Conservation (phyloP, 495 filamentous ascomycete genomes). For the Chaetomidium leptoderma region DNA sequence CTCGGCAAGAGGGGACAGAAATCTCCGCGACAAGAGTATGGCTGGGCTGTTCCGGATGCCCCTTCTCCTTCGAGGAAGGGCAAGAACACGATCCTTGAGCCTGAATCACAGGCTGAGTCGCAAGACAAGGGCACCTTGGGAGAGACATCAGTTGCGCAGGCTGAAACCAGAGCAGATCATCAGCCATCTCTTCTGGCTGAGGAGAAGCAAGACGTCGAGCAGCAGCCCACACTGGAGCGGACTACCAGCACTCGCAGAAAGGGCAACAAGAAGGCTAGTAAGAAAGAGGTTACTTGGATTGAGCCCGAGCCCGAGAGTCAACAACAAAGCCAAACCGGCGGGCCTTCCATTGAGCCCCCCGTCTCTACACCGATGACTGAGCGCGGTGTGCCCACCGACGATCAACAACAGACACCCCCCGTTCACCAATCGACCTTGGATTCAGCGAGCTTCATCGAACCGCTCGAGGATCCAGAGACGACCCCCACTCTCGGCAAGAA, state of each 20-base stretch:
- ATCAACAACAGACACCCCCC: background rate
- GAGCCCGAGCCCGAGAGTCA: slow-evolving; percentile 11
- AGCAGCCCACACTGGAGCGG: slow-evolving; percentile 11
- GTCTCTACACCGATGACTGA: background rate
- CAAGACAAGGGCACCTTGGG: background rate
- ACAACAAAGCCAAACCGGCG: background rate
- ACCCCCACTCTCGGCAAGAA: slow-evolving; percentile 24
- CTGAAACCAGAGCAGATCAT: background rate
- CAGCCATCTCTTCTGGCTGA: background rate
- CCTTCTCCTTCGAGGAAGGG: background rate
- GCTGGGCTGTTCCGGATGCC: slow-evolving; percentile 7
- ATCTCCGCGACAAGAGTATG: slow-evolving; percentile 14
- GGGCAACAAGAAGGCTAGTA: slow-evolving; percentile 30
- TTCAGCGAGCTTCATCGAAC: background rate
- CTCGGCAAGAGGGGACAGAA: slow-evolving; percentile 11
- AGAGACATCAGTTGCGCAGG: background rate
- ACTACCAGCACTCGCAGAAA: slow-evolving; percentile 23
- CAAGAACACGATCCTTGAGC: background rate
- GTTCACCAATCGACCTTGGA: slow-evolving; percentile 6
- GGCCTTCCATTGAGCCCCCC: background rate
- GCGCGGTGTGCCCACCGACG: background rate
- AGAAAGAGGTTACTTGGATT: slow-evolving; percentile 26
- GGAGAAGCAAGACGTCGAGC: background rate
- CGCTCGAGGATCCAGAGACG: background rate
- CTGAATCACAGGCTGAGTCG: background rate